Conservation (phyloP, 352 stramenopile species). For the Vaucheria bursata region DNA sequence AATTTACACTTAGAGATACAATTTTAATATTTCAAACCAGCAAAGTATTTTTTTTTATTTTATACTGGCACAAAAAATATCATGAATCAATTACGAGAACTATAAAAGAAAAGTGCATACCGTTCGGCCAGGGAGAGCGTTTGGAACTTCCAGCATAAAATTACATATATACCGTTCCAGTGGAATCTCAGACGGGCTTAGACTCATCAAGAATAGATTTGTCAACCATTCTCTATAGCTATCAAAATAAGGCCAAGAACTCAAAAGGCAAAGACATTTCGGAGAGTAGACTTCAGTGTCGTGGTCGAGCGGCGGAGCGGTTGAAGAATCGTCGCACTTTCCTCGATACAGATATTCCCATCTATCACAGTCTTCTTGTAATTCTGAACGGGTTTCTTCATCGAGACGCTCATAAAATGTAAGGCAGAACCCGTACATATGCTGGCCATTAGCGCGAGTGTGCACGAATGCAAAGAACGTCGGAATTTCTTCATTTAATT, state of each 20-base stretch:
- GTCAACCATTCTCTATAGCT: conserved; percentile 50
- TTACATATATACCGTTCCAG: conserved; percentile 51
- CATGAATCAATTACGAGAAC: too few relatives aligned
- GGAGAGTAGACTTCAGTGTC: conserved; percentile 32
- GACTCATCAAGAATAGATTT: conserved; percentile 50
- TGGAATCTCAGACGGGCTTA: conserved; percentile 31
- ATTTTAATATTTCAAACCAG: too few relatives aligned
- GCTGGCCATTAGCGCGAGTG: conserved; percentile 49
- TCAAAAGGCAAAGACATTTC: conserved; percentile 53
- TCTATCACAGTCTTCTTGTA: conserved; percentile 28
- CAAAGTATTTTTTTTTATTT: too few relatives aligned
- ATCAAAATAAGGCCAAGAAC: conserved; percentile 48
- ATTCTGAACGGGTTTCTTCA: conserved; percentile 12
- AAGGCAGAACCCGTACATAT: conserved; percentile 52
- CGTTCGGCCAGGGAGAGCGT: conserved; percentile 41
- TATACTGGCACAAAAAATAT: too few relatives aligned
- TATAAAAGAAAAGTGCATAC: neutral
- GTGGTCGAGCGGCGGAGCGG: neutral
- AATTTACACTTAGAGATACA: too few relatives aligned
- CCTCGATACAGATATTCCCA: conserved; percentile 6
- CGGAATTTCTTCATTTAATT: conserved; percentile 37
- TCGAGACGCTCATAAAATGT: conserved; percentile 47
- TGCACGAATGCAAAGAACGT: conserved; percentile 52
- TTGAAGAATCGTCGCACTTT: neutral
- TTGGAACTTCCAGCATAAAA: conserved; percentile 51